Conservation (phyloP, 345 rosid genomes). For the Hibiscus tridactylites region DNA sequence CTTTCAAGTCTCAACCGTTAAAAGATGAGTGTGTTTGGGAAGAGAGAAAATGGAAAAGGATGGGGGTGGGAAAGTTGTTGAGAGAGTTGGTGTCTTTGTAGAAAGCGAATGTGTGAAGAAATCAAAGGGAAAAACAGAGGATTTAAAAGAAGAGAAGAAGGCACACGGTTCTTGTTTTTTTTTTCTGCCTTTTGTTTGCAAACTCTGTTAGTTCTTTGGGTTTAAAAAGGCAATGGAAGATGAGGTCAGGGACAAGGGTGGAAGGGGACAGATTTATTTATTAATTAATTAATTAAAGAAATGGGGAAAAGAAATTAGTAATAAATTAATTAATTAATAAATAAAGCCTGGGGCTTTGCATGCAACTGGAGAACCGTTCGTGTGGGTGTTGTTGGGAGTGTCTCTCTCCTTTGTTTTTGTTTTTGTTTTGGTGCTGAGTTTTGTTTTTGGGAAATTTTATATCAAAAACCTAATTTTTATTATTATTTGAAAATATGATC, state of each 20-base stretch:
- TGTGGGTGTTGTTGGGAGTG: constrained; percentile 38
- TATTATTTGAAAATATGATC: too few relatives aligned
- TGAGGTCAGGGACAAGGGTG: constrained; percentile 1
- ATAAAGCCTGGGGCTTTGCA: constrained; percentile 10
- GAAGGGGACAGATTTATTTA: neutral
- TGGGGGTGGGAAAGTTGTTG: neutral
- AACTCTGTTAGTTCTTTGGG: neutral
- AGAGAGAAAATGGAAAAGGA: neutral
- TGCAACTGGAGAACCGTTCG: constrained; percentile 50
- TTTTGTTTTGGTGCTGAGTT: too few relatives aligned
- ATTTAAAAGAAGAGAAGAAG: constrained; percentile 10
- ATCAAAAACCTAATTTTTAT: too few relatives aligned
- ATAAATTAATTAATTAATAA: neutral
- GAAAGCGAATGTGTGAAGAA: neutral
- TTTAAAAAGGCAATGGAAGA: neutral
- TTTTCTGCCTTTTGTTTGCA: neutral
- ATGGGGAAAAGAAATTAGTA: too few relatives aligned
- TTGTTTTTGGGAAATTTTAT: too few relatives aligned
- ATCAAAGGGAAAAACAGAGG: neutral
- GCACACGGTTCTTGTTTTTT: constrained; percentile 1
- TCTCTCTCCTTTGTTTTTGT: neutral
- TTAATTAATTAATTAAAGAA: neutral
- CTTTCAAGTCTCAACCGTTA: neutral
- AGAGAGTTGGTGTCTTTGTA: neutral
- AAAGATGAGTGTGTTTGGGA: neutral